Conservation (phyloP, 106 monocot genomes). For the Hemerocallis citrina region DNA sequence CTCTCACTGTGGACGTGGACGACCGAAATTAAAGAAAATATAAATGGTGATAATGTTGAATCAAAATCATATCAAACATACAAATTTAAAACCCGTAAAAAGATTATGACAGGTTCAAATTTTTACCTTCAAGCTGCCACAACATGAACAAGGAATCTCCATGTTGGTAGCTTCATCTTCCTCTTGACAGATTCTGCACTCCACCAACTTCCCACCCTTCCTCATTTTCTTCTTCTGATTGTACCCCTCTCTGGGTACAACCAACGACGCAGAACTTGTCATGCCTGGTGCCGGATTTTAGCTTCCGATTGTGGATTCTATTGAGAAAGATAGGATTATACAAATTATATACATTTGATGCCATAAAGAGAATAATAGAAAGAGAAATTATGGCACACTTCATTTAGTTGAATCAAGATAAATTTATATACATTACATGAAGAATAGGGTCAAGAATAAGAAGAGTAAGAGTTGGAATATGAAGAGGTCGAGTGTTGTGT, state of each 20-base stretch:
- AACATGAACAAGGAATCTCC: constrained; percentile 68
- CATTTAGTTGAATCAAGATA: no score
- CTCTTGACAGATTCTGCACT: constrained; percentile 81
- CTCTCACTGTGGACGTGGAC: neutral
- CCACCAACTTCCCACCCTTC: constrained; percentile 24
- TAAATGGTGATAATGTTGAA: neutral
- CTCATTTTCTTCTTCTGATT: constrained; percentile 11
- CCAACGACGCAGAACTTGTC: neutral
- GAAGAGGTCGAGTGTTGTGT: no score
- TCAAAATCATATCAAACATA: neutral
- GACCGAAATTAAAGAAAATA: neutral
- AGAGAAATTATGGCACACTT: no score
- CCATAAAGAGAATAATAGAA: no score
- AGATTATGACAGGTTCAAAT: neutral
- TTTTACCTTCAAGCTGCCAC: constrained; percentile 66
- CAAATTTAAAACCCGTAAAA: neutral
- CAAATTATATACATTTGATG: no score
- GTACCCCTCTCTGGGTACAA: neutral
- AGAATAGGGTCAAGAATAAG: no score
- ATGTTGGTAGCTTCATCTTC: constrained; percentile 59
- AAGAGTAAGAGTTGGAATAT: no score
- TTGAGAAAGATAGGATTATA: no score
- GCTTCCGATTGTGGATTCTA: constrained; percentile 41
- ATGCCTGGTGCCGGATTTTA: constrained; percentile 9
- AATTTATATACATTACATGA: no score